phyloP scores from a whole-genome alignment of 2,329 filamentous ascomycete genomes.

The Stachybotrys elegans region DNA sequence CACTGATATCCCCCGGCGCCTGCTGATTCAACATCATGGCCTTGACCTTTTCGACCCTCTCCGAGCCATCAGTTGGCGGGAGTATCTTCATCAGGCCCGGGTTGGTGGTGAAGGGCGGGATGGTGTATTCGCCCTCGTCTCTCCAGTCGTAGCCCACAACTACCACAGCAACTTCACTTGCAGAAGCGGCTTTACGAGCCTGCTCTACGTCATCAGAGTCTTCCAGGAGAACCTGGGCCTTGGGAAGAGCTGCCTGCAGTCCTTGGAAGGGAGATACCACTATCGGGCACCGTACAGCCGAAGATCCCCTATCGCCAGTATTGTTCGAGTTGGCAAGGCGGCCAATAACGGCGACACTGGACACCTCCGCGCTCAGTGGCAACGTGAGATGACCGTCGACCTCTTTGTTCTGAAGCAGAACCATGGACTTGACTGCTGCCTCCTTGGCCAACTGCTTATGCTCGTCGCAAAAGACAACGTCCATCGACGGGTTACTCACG shows the following conservation, averaged over 20 bases:
- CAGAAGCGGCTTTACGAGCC: not conserved
- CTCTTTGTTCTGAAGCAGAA: slow-evolving; percentile 12
- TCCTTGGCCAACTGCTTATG: slow-evolving; percentile 12
- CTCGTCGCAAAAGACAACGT: slow-evolving; percentile 12
- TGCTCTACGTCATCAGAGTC: not conserved
- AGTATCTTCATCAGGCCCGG: slow-evolving; percentile 3
- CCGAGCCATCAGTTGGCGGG: not conserved
- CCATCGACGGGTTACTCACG: not conserved
- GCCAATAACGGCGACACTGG: slow-evolving; percentile 12
- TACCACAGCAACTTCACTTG: slow-evolving; percentile 9
- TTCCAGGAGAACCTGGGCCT: slow-evolving; percentile 5
- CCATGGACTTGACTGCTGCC: slow-evolving; percentile 12
- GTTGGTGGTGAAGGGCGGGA: slow-evolving; percentile 9
- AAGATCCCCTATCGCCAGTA: slow-evolving; percentile 15
- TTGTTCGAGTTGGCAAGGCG: slow-evolving; percentile 10
- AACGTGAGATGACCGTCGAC: not conserved
- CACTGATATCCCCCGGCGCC: slow-evolving; percentile 6
- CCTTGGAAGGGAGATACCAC: slow-evolving; percentile 10
- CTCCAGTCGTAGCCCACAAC: slow-evolving; percentile 13
- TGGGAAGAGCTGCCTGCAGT: slow-evolving; percentile 3
- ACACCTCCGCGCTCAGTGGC: not conserved
- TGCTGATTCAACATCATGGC: not conserved
- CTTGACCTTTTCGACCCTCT: slow-evolving; percentile 1
- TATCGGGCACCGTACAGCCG: slow-evolving; percentile 8
- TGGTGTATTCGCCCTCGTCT: slow-evolving; percentile 14